Evolutionary conservation across 768 basidiomycete species (phyloP).

Genomic region (Macrolepiota fuliginosa): DNA sequence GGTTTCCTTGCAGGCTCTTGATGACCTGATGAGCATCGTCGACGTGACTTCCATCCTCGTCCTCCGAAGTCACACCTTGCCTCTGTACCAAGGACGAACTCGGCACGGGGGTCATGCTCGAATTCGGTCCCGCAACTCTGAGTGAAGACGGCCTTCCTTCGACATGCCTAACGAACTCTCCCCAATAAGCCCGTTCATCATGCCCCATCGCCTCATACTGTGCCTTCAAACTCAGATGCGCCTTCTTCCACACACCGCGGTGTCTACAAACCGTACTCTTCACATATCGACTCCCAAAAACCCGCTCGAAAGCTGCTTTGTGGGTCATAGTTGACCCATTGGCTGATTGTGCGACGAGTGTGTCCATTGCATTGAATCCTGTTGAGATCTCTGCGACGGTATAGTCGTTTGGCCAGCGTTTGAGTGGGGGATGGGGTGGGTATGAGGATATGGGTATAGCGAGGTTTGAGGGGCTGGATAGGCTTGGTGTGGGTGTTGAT

Average conservation of each 20-base stretch:
- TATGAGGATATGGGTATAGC: conserved; percentile 26
- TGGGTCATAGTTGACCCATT: conserved; percentile 50
- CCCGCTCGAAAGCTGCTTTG: conserved; percentile 64
- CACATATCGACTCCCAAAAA: conserved; percentile 69
- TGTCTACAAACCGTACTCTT: conserved; percentile 75
- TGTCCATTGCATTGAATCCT: conserved; percentile 56
- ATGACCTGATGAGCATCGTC: conserved; percentile 20
- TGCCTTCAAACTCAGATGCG: conserved; percentile 42
- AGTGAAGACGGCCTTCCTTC: conserved; percentile 45
- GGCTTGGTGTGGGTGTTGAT: conserved; percentile 1
- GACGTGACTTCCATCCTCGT: conserved; percentile 18
- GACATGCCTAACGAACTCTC: conserved; percentile 62
- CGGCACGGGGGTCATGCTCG: conserved; percentile 9
- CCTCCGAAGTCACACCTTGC: conserved; percentile 18
- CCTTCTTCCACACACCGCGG: conserved; percentile 64
- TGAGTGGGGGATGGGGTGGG: conserved; percentile 61
- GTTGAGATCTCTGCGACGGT: conserved; percentile 62
- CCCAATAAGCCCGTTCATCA: conserved; percentile 64
- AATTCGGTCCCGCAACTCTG: conserved; percentile 17
- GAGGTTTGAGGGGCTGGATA: conserved; percentile 17
- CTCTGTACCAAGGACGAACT: conserved; percentile 13
- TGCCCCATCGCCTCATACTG: conserved; percentile 54
- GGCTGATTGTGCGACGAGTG: conserved; percentile 33
- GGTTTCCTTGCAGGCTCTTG: conserved; percentile 6
- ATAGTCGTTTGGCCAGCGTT: conserved; percentile 78